Evolutionary conservation across 1,284 basidiomycete species (phyloP).

Genomic region (Xerocomus minutiporus): DNA sequence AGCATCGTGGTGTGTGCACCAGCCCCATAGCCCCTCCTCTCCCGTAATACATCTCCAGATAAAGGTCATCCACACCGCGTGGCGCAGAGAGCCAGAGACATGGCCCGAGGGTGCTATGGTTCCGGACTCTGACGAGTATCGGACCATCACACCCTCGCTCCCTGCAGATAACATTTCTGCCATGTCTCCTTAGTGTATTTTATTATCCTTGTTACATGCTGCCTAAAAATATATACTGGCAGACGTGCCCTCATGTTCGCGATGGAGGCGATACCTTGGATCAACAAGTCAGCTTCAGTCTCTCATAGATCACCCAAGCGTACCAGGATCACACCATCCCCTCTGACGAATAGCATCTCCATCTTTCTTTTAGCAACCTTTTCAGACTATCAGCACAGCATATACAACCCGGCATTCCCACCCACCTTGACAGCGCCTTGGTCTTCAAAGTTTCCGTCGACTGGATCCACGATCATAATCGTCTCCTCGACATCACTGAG

Average conservation of each 20-base stretch:
- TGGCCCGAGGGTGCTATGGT: slow-evolving; percentile 61
- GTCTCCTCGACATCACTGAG: slow-evolving; percentile 96
- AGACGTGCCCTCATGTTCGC: slow-evolving; percentile 37
- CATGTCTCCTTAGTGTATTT: slow-evolving; percentile 3
- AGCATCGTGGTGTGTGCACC: slow-evolving; percentile 50
- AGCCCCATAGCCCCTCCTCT: slow-evolving; percentile 5
- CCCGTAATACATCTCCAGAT: slow-evolving; percentile 41
- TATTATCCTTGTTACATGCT: slow-evolving; percentile 9
- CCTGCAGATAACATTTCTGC: background rate
- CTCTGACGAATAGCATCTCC: slow-evolving; percentile 98
- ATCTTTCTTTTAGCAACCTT: slow-evolving; percentile 92
- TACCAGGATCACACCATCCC: slow-evolving; percentile 91
- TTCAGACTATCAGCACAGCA: slow-evolving; percentile 9
- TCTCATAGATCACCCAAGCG: slow-evolving; percentile 29
- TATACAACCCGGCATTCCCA: background rate
- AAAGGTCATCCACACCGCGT: slow-evolving; percentile 65
- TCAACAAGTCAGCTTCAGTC: slow-evolving; percentile 9
- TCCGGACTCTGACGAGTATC: slow-evolving; percentile 52
- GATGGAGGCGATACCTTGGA: slow-evolving; percentile 70
- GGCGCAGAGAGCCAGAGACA: slow-evolving; percentile 63
- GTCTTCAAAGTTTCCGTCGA: slow-evolving; percentile 48
- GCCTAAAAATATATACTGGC: slow-evolving; percentile 28
- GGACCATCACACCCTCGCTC: background rate
- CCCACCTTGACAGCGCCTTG: slow-evolving; percentile 60
- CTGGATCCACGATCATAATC: slow-evolving; percentile 83